Percentiles rank a stretch among this genome's conserved stretches.
phyloP scores from a whole-genome alignment of 164 flowering plant genomes.

The Amborella trichopoda region DNA sequence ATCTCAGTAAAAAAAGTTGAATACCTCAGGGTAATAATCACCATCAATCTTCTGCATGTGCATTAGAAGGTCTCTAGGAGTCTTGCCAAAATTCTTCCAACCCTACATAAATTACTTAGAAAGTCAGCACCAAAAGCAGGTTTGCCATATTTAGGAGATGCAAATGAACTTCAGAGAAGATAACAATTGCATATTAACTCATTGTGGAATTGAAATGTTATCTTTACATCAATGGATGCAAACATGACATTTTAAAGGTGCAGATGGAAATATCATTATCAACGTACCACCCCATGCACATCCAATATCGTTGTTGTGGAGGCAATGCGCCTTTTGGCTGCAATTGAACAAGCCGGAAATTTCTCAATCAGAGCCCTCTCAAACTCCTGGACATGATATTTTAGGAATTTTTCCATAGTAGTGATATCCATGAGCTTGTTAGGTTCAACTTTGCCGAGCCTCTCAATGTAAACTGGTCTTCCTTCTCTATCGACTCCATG shows the following conservation, averaged over 20 bases:
- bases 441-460: slow-evolving; percentile 94
- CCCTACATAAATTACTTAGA: slow-evolving; percentile 52
- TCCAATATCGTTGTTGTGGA: slow-evolving; percentile 85
- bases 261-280: too few relatives aligned
- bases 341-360: slow-evolving; percentile 91
- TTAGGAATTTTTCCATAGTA: slow-evolving; percentile 64
- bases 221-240: too few relatives aligned
- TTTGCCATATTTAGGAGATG: too few relatives aligned
- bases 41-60: slow-evolving; percentile 65
- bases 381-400: slow-evolving; percentile 93
- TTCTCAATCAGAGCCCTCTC: slow-evolving; percentile 75
- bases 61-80: slow-evolving; percentile 61
- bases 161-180: too few relatives aligned
- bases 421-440: slow-evolving; percentile 68
- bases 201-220: too few relatives aligned
- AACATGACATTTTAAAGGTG: too few relatives aligned
- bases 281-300: slow-evolving; percentile 92
- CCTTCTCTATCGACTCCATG: slow-evolving; percentile 98
- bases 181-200: too few relatives aligned
- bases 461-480: slow-evolving; percentile 90
- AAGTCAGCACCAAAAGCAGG: too few relatives aligned
- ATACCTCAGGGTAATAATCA: slow-evolving; percentile 89
- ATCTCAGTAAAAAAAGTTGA: not conserved
- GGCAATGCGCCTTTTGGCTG: slow-evolving; percentile 65
- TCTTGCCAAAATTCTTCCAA: slow-evolving; percentile 55